These are phyloP conservation scores for Hypholoma fasciculare DNA, from an alignment of 768 basidiomycete species.

Conservation along the genomic window DNA sequence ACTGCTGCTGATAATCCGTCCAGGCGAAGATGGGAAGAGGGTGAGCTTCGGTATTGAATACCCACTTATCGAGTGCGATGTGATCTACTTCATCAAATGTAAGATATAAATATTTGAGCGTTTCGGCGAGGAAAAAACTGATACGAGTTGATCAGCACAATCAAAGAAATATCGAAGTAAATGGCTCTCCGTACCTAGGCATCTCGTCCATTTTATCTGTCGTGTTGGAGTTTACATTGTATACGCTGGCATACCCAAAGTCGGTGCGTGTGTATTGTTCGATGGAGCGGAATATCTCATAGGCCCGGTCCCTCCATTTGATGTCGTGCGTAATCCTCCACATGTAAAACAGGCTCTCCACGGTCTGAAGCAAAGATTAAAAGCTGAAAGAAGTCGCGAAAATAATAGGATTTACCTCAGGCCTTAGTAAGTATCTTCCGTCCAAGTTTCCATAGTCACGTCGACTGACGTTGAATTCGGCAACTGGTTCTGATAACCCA, in stretches of 20 bases:
- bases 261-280: constrained; percentile 44
- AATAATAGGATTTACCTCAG: constrained; percentile 52
- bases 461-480: constrained; percentile 21
- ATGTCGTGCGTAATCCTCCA: constrained; percentile 52
- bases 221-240: constrained; percentile 31
- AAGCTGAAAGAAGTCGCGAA: not conserved
- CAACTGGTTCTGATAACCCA: constrained; percentile 40
- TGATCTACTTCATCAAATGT: constrained; percentile 65
- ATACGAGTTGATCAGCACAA: not conserved
- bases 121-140: constrained; percentile 48
- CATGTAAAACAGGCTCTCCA: constrained; percentile 60
- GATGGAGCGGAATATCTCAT: constrained; percentile 48
- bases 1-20: constrained; percentile 26
- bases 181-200: constrained; percentile 37
- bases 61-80: constrained; percentile 52
- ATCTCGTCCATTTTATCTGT: constrained; percentile 42
- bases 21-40: constrained; percentile 75
- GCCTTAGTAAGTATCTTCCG: constrained; percentile 54
- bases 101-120: constrained; percentile 71
- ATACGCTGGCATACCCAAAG: constrained; percentile 47
- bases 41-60: constrained; percentile 72
- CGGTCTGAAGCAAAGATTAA: constrained; percentile 42
- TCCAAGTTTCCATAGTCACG: constrained; percentile 51
- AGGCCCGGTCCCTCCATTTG: constrained; percentile 54
- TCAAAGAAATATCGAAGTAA: not conserved